phyloP scores from a whole-genome alignment of 306 rosid genomes.

The Dryas alaskensis region DNA sequence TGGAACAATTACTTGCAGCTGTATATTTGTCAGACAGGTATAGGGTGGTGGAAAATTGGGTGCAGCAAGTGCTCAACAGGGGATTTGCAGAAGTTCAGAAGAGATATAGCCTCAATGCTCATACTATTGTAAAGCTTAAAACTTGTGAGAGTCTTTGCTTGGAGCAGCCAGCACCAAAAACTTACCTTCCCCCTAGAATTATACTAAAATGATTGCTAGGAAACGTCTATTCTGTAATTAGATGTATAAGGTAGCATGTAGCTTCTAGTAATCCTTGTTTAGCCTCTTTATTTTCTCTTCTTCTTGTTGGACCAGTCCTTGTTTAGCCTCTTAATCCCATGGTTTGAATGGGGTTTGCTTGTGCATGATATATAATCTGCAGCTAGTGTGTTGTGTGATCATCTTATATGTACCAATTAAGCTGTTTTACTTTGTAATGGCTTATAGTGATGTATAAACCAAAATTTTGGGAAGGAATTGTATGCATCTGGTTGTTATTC shows the following conservation, averaged over 20 bases:
- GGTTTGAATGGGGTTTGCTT: conserved; percentile 46
- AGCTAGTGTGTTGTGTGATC: conserved; percentile 31
- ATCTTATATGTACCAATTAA: conserved; percentile 27
- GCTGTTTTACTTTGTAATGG: conserved; percentile 15
- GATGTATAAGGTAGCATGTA: conserved; percentile 48
- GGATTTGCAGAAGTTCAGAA: conserved; percentile 57
- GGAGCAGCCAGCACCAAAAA: conserved; percentile 43
- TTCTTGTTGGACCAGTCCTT: not conserved
- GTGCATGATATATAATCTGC: conserved; percentile 49
- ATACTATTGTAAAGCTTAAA: conserved; percentile 53
- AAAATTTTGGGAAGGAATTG: not conserved
- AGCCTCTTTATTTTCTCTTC: not conserved
- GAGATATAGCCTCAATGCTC: conserved; percentile 39
- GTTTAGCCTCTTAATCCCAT: conserved; percentile 44
- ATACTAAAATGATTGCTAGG: conserved; percentile 40
- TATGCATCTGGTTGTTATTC: not conserved
- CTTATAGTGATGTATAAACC: conserved; percentile 1
- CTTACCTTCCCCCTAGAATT: conserved; percentile 59
- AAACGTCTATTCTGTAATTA: conserved; percentile 31
- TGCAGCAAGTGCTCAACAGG: conserved; percentile 56
- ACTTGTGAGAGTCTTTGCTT: conserved; percentile 33
- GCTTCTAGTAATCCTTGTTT: conserved; percentile 40
- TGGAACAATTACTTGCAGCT: conserved; percentile 72
- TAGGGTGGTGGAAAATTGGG: conserved; percentile 71
- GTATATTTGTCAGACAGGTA: conserved; percentile 49